Conservation (phyloP, 2,329 filamentous ascomycete genomes). For the Beauveria bassiana region DNA sequence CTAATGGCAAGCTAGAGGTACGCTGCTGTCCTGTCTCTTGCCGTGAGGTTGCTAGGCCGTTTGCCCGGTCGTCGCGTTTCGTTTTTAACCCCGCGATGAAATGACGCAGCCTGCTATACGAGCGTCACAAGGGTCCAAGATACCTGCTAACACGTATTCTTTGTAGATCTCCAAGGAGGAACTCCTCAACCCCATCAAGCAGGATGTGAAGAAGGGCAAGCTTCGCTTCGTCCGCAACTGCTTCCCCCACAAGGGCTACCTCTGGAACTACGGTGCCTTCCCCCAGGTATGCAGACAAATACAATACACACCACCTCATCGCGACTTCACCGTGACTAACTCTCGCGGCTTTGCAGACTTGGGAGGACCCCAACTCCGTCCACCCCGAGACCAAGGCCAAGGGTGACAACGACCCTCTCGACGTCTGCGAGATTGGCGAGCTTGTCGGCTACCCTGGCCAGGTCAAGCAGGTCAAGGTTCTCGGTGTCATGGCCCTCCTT, state of each 20-base stretch:
- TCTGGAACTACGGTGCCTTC: constrained; percentile 99
- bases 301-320: constrained; percentile 1
- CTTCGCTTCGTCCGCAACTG: constrained; percentile 99
- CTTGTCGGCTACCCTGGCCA: constrained; percentile 92
- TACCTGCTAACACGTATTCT: constrained; percentile 1
- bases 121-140: neutral
- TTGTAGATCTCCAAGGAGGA: constrained; percentile 95
- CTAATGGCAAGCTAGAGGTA: constrained; percentile 99
- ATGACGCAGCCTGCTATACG: constrained; percentile 7
- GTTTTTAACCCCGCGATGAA: neutral
- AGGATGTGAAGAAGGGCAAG: constrained; percentile 99
- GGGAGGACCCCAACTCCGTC: constrained; percentile 93
- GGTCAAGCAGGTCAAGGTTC: constrained; percentile 99
- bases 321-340: constrained; percentile 11
- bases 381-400: constrained; percentile 99
- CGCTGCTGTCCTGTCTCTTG: constrained; percentile 22
- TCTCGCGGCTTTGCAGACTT: constrained; percentile 56
- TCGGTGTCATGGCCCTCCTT: constrained; percentile 97
- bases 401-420: constrained; percentile 98
- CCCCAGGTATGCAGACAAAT: constrained; percentile 61
- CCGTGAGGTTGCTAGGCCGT: neutral
- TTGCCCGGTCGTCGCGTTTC: neutral
- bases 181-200: constrained; percentile 97
- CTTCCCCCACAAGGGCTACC: constrained; percentile 99
- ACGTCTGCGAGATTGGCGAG: constrained; percentile 99